Evolutionary conservation across 2,329 filamentous ascomycete genomes (phyloP).

Genomic region (Karstenula rhodostoma): DNA sequence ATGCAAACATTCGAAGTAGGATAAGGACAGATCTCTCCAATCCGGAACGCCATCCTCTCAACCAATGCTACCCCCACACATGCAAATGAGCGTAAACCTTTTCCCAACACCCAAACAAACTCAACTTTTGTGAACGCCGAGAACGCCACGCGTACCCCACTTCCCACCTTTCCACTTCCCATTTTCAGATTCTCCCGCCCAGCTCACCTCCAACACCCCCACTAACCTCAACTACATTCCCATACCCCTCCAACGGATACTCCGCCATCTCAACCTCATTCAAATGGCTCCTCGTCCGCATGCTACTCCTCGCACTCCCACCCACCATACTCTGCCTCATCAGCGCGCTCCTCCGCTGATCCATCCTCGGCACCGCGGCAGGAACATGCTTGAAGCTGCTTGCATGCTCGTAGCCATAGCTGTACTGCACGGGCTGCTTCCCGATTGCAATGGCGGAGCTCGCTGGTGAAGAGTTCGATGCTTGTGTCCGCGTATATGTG

Average conservation of each 20-base stretch:
- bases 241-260: conserved; percentile 30
- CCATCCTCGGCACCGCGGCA: conserved; percentile 16
- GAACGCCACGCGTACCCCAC: too few species aligned
- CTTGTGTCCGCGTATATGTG: conserved; percentile 18
- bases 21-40: too few species aligned
- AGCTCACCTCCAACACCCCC: neutral
- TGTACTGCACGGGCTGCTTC: conserved; percentile 32
- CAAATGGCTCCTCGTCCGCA: conserved; percentile 37
- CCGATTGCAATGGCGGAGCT: conserved; percentile 21
- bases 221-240: conserved; percentile 22
- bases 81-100: too few species aligned
- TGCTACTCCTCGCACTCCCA: conserved; percentile 38
- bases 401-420: conserved; percentile 23
- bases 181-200: neutral
- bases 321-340: conserved; percentile 33
- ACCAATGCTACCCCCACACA: too few species aligned
- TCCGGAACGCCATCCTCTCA: too few species aligned
- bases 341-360: conserved; percentile 30
- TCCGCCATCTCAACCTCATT: conserved; percentile 40
- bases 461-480: conserved; percentile 4
- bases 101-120: too few species aligned
- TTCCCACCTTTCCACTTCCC: neutral
- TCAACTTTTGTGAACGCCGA: too few species aligned
- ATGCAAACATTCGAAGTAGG: too few species aligned
- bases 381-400: conserved; percentile 19